Evolutionary conservation across 345 rosid species (phyloP), one percentile per base, ranked within the genome.

Genomic region (Geranium brycei): DNA sequence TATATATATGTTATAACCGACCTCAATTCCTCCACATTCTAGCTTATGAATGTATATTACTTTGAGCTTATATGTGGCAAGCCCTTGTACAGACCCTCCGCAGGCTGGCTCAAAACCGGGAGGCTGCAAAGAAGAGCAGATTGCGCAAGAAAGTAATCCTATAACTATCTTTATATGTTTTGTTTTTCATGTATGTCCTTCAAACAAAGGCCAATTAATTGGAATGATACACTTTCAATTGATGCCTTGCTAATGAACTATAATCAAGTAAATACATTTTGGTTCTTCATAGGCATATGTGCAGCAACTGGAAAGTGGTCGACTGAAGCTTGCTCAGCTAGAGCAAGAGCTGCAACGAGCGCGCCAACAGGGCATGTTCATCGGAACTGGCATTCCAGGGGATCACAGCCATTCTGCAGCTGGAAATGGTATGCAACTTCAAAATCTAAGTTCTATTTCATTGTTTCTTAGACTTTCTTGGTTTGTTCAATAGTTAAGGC

Each of bases 41-140:
- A 23, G 28, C 28, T 23, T 23, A 23, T 23, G 28, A 23, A 23
- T 35, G 18, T 12, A 35, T 28, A n/a, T 57, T 32, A 6, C 12
- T 70, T 7, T n/a, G 18, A 28, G 18, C 59, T 59, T 31, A 35
- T 62, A 19, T 59, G 23, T 6, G 28, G 8, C 41, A 57, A 8
- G 31, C 57, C 28, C 57, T 51, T 57, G 57, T 57, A 59, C 78
- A 91, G 96, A 75, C 77, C 1, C 91, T 91, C 59, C 76, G 96
- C 47, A 73, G 98, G 78, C 70, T 91, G 64, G 96, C 96, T 62
- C 98, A 91, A 73, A 89, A 91, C 72, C 78, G 98, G n/a, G 98
- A 91, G 71, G 98, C 96, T 70, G 98, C 96, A 5, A 85, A 89
- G 77, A 91, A 86, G 78, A 87, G 96, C 71, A 81, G 98, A 19